Evolutionary conservation across 2,329 filamentous ascomycete species (phyloP), one percentile per base, ranked within the genome.

Genomic region (Epichloe gansuensis): DNA sequence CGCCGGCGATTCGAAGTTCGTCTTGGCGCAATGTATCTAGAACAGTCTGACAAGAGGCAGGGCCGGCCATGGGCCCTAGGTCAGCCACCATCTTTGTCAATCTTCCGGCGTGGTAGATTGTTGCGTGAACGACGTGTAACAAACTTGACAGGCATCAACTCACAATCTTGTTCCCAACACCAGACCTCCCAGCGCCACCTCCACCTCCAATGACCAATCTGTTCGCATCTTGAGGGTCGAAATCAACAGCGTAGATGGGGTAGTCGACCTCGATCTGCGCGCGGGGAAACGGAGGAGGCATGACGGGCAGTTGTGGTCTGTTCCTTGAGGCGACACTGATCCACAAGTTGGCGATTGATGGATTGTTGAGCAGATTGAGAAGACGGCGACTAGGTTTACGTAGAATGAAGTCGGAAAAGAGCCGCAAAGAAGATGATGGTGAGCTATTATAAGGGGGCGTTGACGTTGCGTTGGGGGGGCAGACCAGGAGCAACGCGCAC

Each of bases 121-220:
- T 31, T 34, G 23, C 27, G 43, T 23, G 15, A 36, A 31, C 25
- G 41, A 44, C 8, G 31, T 21, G 27, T 27, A 40, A 15, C 35
- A 13, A 12, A 15, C 17, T 9, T 40, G 27, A 12, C 11, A 38
- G 9, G 31, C 23, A 23, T 12, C 46, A 45, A 72, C 82, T 63
- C 70, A 86, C 86, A 62, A 95, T 89, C 68, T 89, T 89, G 73
- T 95, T 95, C 52, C 83, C 82, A 23, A 95, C 87, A 44, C 89
- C 89, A 58, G 81, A 89, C 57, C 81, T 80, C 47, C 86, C 82
- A 57, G 87, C 82, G 49, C 91, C 91, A 57, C 91, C 91, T 55
- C 91, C 91, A 50, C 91, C 91, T 54, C 85, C 89, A 39, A 95
- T 87, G 8, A 95, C 72, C 25, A 96, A 74, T 57, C 83, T 82